These are phyloP conservation scores for Boletus tomentosulus DNA, from an alignment of 768 basidiomycete species.

Conservation along the genomic window DNA sequence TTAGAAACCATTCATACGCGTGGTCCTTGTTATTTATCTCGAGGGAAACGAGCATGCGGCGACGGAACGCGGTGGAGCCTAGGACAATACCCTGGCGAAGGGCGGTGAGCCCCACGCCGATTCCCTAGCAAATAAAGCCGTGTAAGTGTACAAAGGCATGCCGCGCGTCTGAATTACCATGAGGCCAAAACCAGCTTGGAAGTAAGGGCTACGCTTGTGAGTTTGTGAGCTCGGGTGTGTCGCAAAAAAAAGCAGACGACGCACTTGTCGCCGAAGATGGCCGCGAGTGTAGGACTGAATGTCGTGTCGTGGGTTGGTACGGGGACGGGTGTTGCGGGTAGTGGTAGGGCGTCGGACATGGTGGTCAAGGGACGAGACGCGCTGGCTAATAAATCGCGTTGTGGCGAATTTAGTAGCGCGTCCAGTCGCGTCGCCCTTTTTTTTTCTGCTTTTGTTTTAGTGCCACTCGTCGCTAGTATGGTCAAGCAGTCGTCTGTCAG, in stretches of 20 bases:
- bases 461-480: conserved; percentile 27
- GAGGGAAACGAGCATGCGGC: conserved; percentile 89
- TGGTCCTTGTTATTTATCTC: conserved; percentile 96
- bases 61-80: conserved; percentile 70
- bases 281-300: conserved; percentile 31
- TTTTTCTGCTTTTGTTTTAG: conserved; percentile 3
- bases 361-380: conserved; percentile 1
- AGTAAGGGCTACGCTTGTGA: conserved; percentile 78
- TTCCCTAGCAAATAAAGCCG: conserved; percentile 51
- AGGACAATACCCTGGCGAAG: conserved; percentile 68
- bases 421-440: conserved; percentile 24
- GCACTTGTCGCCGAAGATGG: conserved; percentile 63
- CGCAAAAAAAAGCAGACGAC: conserved; percentile 25
- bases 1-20: conserved; percentile 93
- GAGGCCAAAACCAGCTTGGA: conserved; percentile 95
- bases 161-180: conserved; percentile 56
- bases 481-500: conserved; percentile 31
- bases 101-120: conserved; percentile 78
- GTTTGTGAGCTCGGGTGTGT: conserved; percentile 13
- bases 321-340: background rate
- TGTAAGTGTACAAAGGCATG: background rate
- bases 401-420: conserved; percentile 23
- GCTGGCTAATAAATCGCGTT: background rate
- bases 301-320: conserved; percentile 6
- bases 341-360: conserved; percentile 6